Evolutionary conservation across 164 flowering plant species (phyloP), one percentile per base, ranked within the genome.

Genomic region (Macadamia tetraphylla): DNA sequence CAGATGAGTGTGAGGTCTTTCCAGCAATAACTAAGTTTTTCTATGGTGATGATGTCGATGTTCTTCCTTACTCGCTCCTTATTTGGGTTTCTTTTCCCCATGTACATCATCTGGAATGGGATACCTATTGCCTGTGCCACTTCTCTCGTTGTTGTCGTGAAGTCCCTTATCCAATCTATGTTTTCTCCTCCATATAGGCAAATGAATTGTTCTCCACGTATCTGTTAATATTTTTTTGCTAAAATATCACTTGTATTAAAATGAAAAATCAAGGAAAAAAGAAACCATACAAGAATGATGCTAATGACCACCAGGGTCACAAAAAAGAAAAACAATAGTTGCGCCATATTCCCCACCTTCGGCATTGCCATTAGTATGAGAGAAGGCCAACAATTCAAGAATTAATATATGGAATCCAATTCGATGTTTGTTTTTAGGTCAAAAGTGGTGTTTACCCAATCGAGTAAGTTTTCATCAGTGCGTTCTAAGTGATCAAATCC

Each of bases 131-230:
- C 61, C 0, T 6, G 6, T 7, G 85, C 84, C 1, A 80, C 78
- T 1, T 32, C 32, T 67, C 67, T 66, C 9, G 81, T 79, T 13
- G 66, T 58, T 0, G 5, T 5, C 2, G 85, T 80, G 65, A 87
- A 87, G 5, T 74, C 64, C 10, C 82, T 64, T 40, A 86, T 79
- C 95, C 95, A 89, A 0, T 86, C 81, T 0, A 74, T 65, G 49
- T 87, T 78, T 60, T 82, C 90, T 10, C 90, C 92, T 61, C 95
- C 92, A 57, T 83, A 87, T 57, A 89, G 60, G 76, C 88, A 84
- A 6, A 86, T 72, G 77, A 30, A 67, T 60, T 55, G 84, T 0
- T 66, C 78, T 81, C 76, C 4, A 44, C 10, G 23, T 1, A 81
- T 75, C 87, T 85, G 81, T 32, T 8, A 23, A 23, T 23, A 23